These are phyloP conservation scores for Udeniomyces megalosporus DNA, from an alignment of 768 basidiomycete species.

Conservation along the genomic window DNA sequence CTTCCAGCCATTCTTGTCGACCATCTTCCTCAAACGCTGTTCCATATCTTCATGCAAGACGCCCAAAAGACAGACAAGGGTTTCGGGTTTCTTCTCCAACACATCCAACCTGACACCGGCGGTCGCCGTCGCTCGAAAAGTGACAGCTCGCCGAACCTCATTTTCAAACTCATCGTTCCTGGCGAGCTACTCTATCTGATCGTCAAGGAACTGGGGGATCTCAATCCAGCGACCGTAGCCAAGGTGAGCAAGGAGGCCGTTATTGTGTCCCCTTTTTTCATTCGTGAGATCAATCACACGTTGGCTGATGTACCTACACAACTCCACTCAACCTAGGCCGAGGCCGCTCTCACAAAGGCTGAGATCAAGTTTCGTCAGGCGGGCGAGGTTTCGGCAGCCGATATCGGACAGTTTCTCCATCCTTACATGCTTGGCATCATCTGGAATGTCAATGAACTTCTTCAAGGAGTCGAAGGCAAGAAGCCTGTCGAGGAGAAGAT, in stretches of 20 bases:
- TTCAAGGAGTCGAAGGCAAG: constrained; percentile 71
- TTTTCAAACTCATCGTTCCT: constrained; percentile 38
- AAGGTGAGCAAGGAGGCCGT: constrained; percentile 35
- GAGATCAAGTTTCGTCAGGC: constrained; percentile 20
- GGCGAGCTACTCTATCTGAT: constrained; percentile 47
- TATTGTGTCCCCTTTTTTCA: background rate
- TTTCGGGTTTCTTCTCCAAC: constrained; percentile 44
- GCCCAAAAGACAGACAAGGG: constrained; percentile 43
- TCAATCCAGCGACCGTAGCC: constrained; percentile 35
- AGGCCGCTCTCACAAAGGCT: constrained; percentile 22
- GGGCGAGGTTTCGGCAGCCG: constrained; percentile 23
- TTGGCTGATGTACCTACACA: background rate
- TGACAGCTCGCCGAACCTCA: constrained; percentile 23
- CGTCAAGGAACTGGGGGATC: constrained; percentile 61
- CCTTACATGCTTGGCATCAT: constrained; percentile 69
- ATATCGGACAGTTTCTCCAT: constrained; percentile 48
- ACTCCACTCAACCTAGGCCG: constrained; percentile 37
- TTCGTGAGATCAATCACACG: constrained; percentile 1
- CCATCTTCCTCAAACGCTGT: constrained; percentile 46
- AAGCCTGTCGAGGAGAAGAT: constrained; percentile 51
- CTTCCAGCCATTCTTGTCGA: constrained; percentile 41
- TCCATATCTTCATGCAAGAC: constrained; percentile 44
- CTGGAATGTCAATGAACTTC: constrained; percentile 62
- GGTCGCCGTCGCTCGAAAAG: constrained; percentile 34
- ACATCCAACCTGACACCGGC: constrained; percentile 36